Evolutionary conservation across 1,139 yeast genomes (phyloP), one percentile per base, ranked within the genome.

Genomic region (Kodamaea sp.): DNA sequence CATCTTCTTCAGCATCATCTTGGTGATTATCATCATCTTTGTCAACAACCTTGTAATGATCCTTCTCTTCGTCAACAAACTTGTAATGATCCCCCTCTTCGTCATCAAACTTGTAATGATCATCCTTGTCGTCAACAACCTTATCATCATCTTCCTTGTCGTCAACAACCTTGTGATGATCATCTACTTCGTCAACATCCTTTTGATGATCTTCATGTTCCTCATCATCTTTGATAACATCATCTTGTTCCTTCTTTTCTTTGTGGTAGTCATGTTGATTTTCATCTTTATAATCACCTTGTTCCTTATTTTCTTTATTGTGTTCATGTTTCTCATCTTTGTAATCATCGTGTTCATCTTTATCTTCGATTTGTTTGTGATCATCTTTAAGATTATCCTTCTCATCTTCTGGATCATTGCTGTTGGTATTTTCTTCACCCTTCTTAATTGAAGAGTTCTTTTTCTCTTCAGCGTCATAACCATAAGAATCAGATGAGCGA

Each of bases 211-310:
- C 20, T 8, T 35, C 29, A 20, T 36, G 35, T 25, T 44, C 43
- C 8, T 51, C 54, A 8, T 50, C 47, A 32, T 57, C 56, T 24
- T 50, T 44, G 24, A 45, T 36, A 28, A 47, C 48, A 39, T 57
- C 55, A 12, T 53, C 53, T 27, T 53, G 33, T 27, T 10, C 10
- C 22, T 8, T 23, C 8, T 15, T 15, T 15, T 15, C 20, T 15
- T 15, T 47, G 27, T 57, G 43, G 39, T 55, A 57, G 8, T 38
- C 36, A n/a, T n/a, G n/a, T n/a, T n/a, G n/a, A n/a, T n/a, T n/a
- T n/a, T n/a, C n/a, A 22, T 55, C 47, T 39, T 61, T 64, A 35
- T 44, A 29, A 30, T 53, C 49, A 39, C 31, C 6, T 29, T 32
- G 8, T 15, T 15, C 20, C 20, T 15, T 15, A 3, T 15, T 15